Conservation (phyloP, 495 filamentous ascomycete genomes). For the Penicillium bialowiezense region DNA sequence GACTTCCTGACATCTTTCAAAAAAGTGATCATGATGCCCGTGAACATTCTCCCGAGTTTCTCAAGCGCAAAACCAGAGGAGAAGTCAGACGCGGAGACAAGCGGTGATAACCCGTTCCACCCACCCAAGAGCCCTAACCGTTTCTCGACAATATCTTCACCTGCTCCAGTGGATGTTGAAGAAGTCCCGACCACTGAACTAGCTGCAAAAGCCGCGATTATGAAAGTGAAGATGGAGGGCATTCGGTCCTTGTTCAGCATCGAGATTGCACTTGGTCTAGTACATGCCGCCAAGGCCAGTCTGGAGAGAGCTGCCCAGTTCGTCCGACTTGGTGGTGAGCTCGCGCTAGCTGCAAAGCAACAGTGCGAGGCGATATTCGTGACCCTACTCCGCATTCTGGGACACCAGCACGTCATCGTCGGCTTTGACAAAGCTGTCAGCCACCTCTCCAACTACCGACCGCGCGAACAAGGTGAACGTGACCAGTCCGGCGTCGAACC, state of each 20-base stretch:
- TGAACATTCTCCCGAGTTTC: slow-evolving; percentile 77
- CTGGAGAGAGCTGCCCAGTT: slow-evolving; percentile 84
- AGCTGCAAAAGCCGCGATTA: slow-evolving; percentile 92
- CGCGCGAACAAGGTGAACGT: slow-evolving; percentile 76
- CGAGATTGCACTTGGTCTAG: slow-evolving; percentile 85
- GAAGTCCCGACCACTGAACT: slow-evolving; percentile 84
- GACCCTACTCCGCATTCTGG: slow-evolving; percentile 74
- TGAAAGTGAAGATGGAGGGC: slow-evolving; percentile 90
- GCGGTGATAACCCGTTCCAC: slow-evolving; percentile 25
- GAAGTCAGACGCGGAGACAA: slow-evolving; percentile 33
- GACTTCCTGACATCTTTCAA: slow-evolving; percentile 97
- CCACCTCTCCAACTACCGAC: slow-evolving; percentile 88
- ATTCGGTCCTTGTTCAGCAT: slow-evolving; percentile 95
- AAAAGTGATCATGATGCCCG: slow-evolving; percentile 98
- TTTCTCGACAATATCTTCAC: slow-evolving; percentile 48
- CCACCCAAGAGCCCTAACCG: slow-evolving; percentile 50
- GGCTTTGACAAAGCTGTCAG: slow-evolving; percentile 91
- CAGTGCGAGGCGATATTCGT: slow-evolving; percentile 94
- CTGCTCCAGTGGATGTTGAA: slow-evolving; percentile 48
- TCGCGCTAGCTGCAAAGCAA: slow-evolving; percentile 77
- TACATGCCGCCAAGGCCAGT: slow-evolving; percentile 86
- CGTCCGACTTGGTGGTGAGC: slow-evolving; percentile 71
- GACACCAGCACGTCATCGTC: slow-evolving; percentile 79
- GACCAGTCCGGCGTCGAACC: slow-evolving; percentile 75
- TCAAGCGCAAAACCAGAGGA: slow-evolving; percentile 48